Evolutionary conservation across 2,329 filamentous ascomycete species (phyloP).

Genomic region (Xylaria multiplex): DNA sequence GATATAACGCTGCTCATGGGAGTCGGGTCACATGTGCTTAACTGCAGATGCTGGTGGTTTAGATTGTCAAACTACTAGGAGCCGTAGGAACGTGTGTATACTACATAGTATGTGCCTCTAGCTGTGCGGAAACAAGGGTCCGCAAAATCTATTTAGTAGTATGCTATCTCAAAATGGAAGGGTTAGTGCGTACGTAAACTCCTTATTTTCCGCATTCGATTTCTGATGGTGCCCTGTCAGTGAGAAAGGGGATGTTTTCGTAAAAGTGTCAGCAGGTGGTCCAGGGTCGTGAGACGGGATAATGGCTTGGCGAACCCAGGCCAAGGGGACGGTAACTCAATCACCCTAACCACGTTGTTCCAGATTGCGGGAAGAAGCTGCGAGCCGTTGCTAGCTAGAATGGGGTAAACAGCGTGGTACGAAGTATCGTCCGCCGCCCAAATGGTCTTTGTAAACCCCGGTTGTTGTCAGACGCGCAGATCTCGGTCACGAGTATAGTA

Average conservation of each 20-base stretch:
- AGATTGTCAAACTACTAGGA: not conserved
- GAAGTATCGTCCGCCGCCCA: conserved; percentile 3
- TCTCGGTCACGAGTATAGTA: conserved; percentile 13
- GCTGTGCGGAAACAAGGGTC: conserved; percentile 16
- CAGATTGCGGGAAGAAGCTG: conserved; percentile 41
- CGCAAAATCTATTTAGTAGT: conserved; percentile 10
- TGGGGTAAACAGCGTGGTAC: conserved; percentile 16
- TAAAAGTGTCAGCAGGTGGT: conserved; percentile 24
- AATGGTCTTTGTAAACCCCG: not conserved
- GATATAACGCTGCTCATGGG: not conserved
- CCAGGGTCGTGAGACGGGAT: conserved; percentile 41
- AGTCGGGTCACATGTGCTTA: not conserved
- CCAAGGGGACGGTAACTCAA: conserved; percentile 47
- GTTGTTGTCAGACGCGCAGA: conserved; percentile 1
- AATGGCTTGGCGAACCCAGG: conserved; percentile 46
- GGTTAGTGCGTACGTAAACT: conserved; percentile 42
- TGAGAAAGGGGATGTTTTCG: conserved; percentile 25
- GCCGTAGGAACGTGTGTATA: not conserved
- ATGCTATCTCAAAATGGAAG: conserved; percentile 30
- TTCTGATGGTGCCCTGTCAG: conserved; percentile 33
- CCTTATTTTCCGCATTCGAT: conserved; percentile 38
- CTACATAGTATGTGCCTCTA: not conserved
- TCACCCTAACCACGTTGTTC: conserved; percentile 41
- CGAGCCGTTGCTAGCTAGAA: conserved; percentile 27
- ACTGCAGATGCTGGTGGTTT: not conserved